Base-by-base conservation (phyloP, 179 eudicot species). In the Nepenthes alata region DNA sequence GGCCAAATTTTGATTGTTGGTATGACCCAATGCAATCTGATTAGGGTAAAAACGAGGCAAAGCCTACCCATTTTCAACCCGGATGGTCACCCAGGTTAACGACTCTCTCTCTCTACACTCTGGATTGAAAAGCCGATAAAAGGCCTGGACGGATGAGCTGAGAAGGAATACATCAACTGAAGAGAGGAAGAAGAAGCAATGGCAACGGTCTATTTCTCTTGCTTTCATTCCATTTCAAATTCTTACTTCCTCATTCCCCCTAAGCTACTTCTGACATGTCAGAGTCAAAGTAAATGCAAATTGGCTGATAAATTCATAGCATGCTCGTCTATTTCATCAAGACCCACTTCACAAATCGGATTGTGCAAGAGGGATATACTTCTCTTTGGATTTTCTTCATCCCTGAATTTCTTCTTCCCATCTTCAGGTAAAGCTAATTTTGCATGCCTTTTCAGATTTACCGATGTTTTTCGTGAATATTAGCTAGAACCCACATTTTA, bases 281-380 rank as follows among this genome's bases (percentile, higher is more conserved):
- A 13, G 11, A 71, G 53, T 49, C 75, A 68, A 38, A 75, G 61
- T 57, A 80, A 70, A 70, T 71, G 76, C 67, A 77, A 68, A 70
- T 55, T 66, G 37, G 49, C 62, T 16, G 72, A 66, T 9, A 79
- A 60, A 64, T 10, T 65, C 39, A 63, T 64, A 57, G 81, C 64
- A 35, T 59, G 66, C 66, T 73, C 73, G 8, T 59, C 55, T 54
- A 35, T 35, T 64, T 62, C 78, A 6, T 54, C 73, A 47, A 62
- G 39, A 73, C 77, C 83, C 73, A 58, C 62, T 60, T 60, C 75
- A 47, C 72, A 80, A 72, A 57, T 70, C 57, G 84, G 79, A 78
- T 10, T 74, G 65, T 76, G 52, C 61, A 83, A 83, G 79, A 85
- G 95, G 83, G 93, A 88, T 73, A 65, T 88, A 2, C 50, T 85